Base-by-base conservation (phyloP, 1,139 yeast genomes). In the Hyphopichia khmerensis region DNA sequence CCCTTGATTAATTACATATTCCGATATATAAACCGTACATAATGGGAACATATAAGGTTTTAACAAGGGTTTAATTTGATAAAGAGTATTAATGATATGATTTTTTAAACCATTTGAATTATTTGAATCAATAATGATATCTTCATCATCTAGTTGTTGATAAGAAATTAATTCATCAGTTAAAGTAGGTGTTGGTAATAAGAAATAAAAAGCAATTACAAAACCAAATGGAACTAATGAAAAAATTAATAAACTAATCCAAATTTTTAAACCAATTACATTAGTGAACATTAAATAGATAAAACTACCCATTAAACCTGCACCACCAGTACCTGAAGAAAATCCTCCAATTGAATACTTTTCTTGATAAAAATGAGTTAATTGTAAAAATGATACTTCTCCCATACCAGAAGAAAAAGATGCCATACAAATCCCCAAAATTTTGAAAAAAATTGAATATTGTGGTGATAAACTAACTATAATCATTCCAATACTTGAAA, bases 251-350 rank as follows among this genome's bases (percentile, higher is more conserved):
- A 73, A 53, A 2, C 65, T 65, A 11, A 56, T 17, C 59, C 67
- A 59, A 7, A 66, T 70, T 13, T 54, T 47, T 14, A 72, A 47
- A 1, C 65, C 64, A 18, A 70, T 33, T 11, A 73, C 44, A 43
- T 67, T 71, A 19, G 78, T 72, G 49, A 72, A 46, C n/a, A 71
- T 37, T 65, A 73, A 53, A 46, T 67, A 72, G 30, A 67, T 43
- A 44, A 71, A 71, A 53, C 95, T 83, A 0, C 98, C 99, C 17
- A 80, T 76, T 3, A 91, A 62, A 0, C 98, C 98, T 0, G 99
- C 98, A 11, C 89, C 95, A 1, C 98, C 98, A 0, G 98, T 93
- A 0, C 99, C 99, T 13, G 90, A 79, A 31, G 96, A 86, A 79
- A 95, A 93, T 0, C 96, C 97, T 39, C 87, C 82, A 38, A 93